These are phyloP conservation scores for Apiotrichum veenhuisii DNA, from an alignment of 1,284 basidiomycete genomes.

Conservation along the genomic window DNA sequence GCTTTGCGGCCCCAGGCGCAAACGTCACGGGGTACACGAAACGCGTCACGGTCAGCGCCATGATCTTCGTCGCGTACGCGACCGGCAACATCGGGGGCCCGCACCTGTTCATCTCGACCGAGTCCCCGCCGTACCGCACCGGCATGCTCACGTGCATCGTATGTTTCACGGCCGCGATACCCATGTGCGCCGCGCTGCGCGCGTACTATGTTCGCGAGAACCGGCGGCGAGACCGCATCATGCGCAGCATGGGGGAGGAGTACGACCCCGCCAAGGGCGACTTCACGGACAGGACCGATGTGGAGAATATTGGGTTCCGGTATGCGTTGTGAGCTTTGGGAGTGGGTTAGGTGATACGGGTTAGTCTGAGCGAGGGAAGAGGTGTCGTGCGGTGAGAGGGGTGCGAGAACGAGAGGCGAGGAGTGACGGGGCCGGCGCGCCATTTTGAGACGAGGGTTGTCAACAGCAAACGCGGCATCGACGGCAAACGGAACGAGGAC, in stretches of 20 bases:
- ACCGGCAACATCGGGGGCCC: constrained; percentile 29
- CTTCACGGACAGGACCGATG: constrained; percentile 32
- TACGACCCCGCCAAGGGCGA: constrained; percentile 20
- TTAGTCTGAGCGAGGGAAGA: no score
- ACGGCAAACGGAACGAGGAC: no score
- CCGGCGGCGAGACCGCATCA: constrained; percentile 18
- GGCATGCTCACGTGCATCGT: constrained; percentile 37
- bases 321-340: constrained; percentile 30
- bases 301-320: constrained; percentile 29
- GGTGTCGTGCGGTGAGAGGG: no score
- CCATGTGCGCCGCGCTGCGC: constrained; percentile 21
- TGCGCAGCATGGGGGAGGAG: constrained; percentile 11
- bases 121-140: constrained; percentile 29
- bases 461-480: no score
- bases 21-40: constrained; percentile 38
- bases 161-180: constrained; percentile 25
- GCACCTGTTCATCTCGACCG: constrained; percentile 30
- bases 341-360: no score
- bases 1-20: constrained; percentile 33
- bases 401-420: no score
- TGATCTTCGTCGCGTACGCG: constrained; percentile 33
- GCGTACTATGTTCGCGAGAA: constrained; percentile 32
- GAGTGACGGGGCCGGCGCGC: no score
- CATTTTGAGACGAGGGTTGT: no score
- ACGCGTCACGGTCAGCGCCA: constrained; percentile 26